phyloP scores from a whole-genome alignment of 495 filamentous ascomycete species.

The Tuber magnatum region DNA sequence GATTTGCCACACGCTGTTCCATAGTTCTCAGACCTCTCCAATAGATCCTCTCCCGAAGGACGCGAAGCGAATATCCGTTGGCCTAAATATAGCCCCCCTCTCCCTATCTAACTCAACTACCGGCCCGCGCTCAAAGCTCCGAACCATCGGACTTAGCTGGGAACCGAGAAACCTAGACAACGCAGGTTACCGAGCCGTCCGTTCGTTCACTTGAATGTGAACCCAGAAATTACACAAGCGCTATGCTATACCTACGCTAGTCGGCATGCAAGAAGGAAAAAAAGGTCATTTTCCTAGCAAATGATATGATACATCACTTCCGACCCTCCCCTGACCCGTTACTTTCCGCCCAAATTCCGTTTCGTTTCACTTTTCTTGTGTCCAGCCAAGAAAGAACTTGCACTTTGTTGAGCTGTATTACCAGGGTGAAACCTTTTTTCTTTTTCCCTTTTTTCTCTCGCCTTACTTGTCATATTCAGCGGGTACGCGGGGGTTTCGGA shows the following conservation, averaged over 20 bases:
- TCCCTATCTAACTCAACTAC: not conserved
- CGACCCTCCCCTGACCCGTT: not conserved
- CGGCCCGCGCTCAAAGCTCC: not conserved
- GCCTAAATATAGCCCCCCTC: not conserved
- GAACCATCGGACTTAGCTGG: not conserved
- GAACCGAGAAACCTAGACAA: not conserved
- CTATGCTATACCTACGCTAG: not conserved
- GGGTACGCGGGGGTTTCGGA: not conserved
- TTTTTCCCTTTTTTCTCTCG: not conserved
- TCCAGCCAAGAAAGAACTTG: not conserved
- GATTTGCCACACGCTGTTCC: not conserved
- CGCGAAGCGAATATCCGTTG: not conserved
- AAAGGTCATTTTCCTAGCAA: not conserved
- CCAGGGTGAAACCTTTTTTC: not conserved
- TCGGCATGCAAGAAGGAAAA: not conserved
- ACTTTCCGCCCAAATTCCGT: not conserved
- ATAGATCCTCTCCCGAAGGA: not conserved
- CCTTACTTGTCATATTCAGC: not conserved
- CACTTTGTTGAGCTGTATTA: not conserved
- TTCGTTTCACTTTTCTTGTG: not conserved
- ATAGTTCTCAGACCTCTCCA: not conserved
- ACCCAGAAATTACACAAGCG: not conserved
- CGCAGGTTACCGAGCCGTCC: not conserved
- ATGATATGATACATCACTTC: slow-evolving; percentile 2
- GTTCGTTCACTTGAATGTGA: not conserved